These are phyloP conservation scores for Keqinozyma sinolaborantium DNA, from an alignment of 1,139 yeast genomes.

Conservation along the genomic window DNA sequence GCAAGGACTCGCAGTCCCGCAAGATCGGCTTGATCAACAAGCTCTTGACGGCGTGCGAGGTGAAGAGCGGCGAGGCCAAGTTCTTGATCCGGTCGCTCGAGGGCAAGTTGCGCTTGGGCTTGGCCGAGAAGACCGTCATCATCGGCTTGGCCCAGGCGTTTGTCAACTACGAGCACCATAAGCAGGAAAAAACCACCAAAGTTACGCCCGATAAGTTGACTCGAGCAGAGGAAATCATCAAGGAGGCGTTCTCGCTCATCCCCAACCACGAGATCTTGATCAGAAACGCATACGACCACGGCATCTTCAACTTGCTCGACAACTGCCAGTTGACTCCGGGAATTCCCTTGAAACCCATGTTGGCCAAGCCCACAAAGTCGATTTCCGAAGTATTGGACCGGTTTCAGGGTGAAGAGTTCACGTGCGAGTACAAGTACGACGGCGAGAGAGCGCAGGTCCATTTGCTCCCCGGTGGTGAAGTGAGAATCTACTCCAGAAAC, in stretches of 20 bases:
- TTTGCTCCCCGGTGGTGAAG: conserved; percentile 59
- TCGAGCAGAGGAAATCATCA: conserved; percentile 71
- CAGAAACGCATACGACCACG: conserved; percentile 59
- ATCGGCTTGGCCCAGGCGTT: conserved; percentile 84
- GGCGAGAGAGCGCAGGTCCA: conserved; percentile 98
- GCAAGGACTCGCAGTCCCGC: conserved; percentile 77
- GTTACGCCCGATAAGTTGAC: conserved; percentile 39
- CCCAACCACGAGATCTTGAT: conserved; percentile 87
- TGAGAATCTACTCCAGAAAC: conserved; percentile 84
- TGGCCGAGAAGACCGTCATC: conserved; percentile 90
- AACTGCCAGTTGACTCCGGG: conserved; percentile 84
- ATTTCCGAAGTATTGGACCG: conserved; percentile 86
- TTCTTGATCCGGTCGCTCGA: conserved; percentile 85
- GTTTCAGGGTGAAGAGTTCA: conserved; percentile 79
- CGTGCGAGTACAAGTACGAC: conserved; percentile 95
- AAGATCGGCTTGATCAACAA: conserved; percentile 78
- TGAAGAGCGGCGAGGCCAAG: conserved; percentile 74
- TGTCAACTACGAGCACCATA: conserved; percentile 48
- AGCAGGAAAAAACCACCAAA: conserved; percentile 11
- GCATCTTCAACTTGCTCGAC: conserved; percentile 61
- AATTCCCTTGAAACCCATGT: conserved; percentile 94
- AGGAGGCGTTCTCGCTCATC: conserved; percentile 86
- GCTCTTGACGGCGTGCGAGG: conserved; percentile 82
- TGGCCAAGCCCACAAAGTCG: conserved; percentile 95
- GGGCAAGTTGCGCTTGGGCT: conserved; percentile 87